Evolutionary conservation across 805 yeast species (phyloP).

Genomic region (Candida koratica): DNA sequence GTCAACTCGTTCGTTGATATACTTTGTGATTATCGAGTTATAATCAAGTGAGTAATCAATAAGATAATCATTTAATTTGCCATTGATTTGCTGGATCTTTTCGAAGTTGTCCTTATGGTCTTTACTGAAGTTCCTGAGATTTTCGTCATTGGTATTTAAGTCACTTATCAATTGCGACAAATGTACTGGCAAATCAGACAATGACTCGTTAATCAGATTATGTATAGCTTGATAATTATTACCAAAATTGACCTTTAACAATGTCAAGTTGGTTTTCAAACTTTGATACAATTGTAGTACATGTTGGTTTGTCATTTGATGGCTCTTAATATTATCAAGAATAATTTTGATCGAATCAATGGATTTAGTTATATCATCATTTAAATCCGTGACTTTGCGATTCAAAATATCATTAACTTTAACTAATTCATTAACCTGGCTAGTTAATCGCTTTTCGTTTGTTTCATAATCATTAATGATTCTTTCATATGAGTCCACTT

Average conservation of each 20-base stretch:
- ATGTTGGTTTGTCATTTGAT: conserved; percentile 5
- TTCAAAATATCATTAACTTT: background rate
- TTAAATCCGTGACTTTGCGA: background rate
- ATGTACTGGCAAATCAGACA: conserved; percentile 11
- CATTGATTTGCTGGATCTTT: conserved; percentile 9
- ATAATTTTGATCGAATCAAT: background rate
- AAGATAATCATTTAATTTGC: conserved; percentile 10
- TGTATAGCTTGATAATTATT: conserved; percentile 8
- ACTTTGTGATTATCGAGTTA: conserved; percentile 6
- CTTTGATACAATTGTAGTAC: conserved; percentile 7
- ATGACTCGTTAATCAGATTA: conserved; percentile 10
- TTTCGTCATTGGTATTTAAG: conserved; percentile 13
- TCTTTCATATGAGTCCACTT: conserved; percentile 9
- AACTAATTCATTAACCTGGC: background rate
- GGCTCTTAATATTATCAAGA: background rate
- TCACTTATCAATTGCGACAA: conserved; percentile 10
- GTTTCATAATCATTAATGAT: conserved; percentile 8
- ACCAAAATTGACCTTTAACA: conserved; percentile 11
- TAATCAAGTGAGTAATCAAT: conserved; percentile 9
- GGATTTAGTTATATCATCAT: conserved; percentile 6
- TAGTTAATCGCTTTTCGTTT: conserved; percentile 4
- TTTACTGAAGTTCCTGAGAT: conserved; percentile 10
- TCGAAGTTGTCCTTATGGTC: conserved; percentile 9
- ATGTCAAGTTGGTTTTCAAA: conserved; percentile 7
- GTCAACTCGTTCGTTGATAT: conserved; percentile 4